Percentiles rank a stretch among this genome's conserved stretches.
These are phyloP conservation scores for Iberis pinnata DNA, from an alignment of 345 rosid genomes.

Conservation along the genomic window DNA sequence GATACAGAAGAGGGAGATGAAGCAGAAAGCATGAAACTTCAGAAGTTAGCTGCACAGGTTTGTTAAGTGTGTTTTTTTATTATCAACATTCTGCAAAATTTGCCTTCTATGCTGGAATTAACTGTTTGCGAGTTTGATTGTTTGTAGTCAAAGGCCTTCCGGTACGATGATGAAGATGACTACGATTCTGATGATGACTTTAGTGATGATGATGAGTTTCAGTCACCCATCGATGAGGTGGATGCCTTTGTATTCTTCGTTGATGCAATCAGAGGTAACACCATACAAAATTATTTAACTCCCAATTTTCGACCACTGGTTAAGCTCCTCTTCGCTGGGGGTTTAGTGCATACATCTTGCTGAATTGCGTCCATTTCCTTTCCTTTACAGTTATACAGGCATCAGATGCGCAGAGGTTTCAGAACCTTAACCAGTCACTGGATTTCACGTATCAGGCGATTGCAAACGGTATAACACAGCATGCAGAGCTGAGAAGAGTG, in stretches of 20 bases:
- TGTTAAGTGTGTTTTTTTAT: constrained; percentile 9
- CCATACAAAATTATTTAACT: neutral
- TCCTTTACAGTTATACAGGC: constrained; percentile 63
- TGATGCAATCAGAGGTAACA: constrained; percentile 74
- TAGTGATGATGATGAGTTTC: constrained; percentile 88
- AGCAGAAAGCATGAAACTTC: constrained; percentile 70
- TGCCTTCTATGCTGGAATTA: neutral
- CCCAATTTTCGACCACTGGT: neutral
- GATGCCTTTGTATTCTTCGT: constrained; percentile 93
- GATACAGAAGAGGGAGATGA: constrained; percentile 96
- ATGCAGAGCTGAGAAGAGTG: constrained; percentile 84
- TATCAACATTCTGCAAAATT: neutral
- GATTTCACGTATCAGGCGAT: constrained; percentile 82
- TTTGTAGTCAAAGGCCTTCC: constrained; percentile 61
- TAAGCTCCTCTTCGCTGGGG: neutral
- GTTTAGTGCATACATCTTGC: neutral
- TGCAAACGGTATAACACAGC: constrained; percentile 85
- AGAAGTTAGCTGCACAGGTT: constrained; percentile 91
- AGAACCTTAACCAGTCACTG: constrained; percentile 69
- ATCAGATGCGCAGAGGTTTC: constrained; percentile 67
- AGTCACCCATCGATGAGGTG: constrained; percentile 93
- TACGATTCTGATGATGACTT: constrained; percentile 82
- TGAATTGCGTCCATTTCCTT: neutral
- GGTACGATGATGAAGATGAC: constrained; percentile 48
- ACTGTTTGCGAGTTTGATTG: constrained; percentile 3